These are phyloP conservation scores for Royoungia palumana DNA, from an alignment of 768 basidiomycete species.

Conservation along the genomic window DNA sequence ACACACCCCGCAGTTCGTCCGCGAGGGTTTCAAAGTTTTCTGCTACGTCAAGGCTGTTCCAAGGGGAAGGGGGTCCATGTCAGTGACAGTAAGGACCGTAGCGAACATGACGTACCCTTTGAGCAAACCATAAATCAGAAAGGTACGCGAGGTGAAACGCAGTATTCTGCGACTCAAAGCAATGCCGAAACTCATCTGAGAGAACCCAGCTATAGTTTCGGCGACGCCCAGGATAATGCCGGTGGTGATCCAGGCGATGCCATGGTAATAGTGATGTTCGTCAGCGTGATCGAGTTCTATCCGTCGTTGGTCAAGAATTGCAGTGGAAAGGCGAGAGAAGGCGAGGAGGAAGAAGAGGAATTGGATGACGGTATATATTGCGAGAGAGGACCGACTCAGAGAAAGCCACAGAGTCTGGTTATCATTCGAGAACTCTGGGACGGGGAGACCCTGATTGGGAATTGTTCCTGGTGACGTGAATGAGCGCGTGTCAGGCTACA, in stretches of 20 bases:
- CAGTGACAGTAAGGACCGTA: background rate
- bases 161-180: conserved; percentile 56
- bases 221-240: conserved; percentile 61
- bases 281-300: conserved; percentile 47
- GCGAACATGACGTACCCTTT: conserved; percentile 55
- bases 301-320: conserved; percentile 47
- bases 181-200: conserved; percentile 48
- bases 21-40: conserved; percentile 52
- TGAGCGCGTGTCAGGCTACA: conserved; percentile 1
- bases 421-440: conserved; percentile 41
- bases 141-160: conserved; percentile 50
- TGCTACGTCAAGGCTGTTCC: conserved; percentile 45
- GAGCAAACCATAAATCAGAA: conserved; percentile 57
- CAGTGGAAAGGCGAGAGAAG: conserved; percentile 54
- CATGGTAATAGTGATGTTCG: conserved; percentile 50
- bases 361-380: conserved; percentile 56
- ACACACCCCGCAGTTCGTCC: conserved; percentile 34
- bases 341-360: conserved; percentile 54
- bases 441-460: conserved; percentile 14
- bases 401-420: conserved; percentile 47
- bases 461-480: conserved; percentile 5
- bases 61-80: background rate
- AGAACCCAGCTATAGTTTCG: conserved; percentile 66
- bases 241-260: conserved; percentile 62
- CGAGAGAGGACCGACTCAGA: conserved; percentile 59